Evolutionary conservation across 2,329 filamentous ascomycete genomes (phyloP).

Genomic region (Paracorniculantispora psalliotae): DNA sequence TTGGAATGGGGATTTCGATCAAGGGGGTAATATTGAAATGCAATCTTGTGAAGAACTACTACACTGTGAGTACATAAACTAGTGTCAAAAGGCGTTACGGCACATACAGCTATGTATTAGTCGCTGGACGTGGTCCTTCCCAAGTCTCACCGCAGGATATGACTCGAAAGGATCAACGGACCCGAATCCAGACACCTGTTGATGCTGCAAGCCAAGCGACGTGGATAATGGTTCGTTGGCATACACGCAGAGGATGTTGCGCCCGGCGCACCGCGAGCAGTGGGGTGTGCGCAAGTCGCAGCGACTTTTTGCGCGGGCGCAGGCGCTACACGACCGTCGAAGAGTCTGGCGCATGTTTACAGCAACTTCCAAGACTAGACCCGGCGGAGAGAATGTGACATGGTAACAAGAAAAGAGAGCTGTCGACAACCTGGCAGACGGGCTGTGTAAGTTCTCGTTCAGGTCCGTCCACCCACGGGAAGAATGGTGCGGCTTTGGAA

Average conservation of each 20-base stretch:
- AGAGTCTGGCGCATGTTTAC: constrained; percentile 50
- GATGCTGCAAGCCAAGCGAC: constrained; percentile 1
- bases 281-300: constrained; percentile 50
- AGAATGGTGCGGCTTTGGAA: background rate
- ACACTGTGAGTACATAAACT: constrained; percentile 12
- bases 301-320: constrained; percentile 50
- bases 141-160: constrained; percentile 49
- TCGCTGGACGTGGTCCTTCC: constrained; percentile 45
- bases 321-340: constrained; percentile 51
- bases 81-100: background rate
- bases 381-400: no score
- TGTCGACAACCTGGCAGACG: background rate
- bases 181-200: constrained; percentile 6
- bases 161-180: constrained; percentile 51
- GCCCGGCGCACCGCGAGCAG: constrained; percentile 51
- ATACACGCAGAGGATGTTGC: constrained; percentile 44
- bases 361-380: background rate
- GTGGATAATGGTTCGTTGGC: constrained; percentile 47
- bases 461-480: background rate
- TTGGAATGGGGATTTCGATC: constrained; percentile 49
- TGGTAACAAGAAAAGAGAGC: background rate
- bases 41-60: constrained; percentile 51
- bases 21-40: constrained; percentile 56
- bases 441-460: constrained; percentile 4
- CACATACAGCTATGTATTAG: constrained; percentile 52